Conservation (phyloP, 495 filamentous ascomycete species). For the Letharia columbiana region DNA sequence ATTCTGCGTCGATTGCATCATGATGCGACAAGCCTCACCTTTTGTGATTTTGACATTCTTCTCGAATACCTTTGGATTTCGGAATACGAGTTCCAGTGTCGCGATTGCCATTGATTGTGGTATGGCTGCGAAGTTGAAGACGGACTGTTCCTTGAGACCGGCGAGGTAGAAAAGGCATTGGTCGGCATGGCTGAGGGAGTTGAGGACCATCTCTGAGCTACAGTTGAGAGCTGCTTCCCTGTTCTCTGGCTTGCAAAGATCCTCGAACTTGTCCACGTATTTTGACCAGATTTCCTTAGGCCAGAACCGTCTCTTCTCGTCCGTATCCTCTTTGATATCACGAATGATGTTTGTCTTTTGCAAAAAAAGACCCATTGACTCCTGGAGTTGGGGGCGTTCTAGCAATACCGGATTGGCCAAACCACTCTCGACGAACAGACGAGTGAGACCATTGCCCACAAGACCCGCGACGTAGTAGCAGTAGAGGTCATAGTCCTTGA, state of each 20-base stretch:
- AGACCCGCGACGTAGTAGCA: constrained; percentile 97
- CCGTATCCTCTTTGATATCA: constrained; percentile 81
- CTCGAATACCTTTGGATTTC: constrained; percentile 80
- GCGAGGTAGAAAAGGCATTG: constrained; percentile 97
- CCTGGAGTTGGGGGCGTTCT: constrained; percentile 68
- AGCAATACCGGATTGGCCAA: constrained; percentile 81
- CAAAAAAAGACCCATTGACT: constrained; percentile 94
- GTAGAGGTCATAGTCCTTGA: constrained; percentile 87
- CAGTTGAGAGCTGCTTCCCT: constrained; percentile 74
- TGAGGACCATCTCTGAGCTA: constrained; percentile 89
- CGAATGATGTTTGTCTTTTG: constrained; percentile 99
- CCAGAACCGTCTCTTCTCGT: constrained; percentile 85
- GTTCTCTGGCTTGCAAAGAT: constrained; percentile 78
- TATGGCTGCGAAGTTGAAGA: constrained; percentile 99
- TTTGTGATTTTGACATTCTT: constrained; percentile 94
- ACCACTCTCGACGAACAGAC: constrained; percentile 78
- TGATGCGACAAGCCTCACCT: constrained; percentile 82
- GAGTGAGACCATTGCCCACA: constrained; percentile 87
- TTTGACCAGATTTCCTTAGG: constrained; percentile 94
- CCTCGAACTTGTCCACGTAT: constrained; percentile 79
- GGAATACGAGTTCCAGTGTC: constrained; percentile 81
- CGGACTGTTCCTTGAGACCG: constrained; percentile 88
- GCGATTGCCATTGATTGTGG: constrained; percentile 99
- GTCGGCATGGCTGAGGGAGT: constrained; percentile 76
- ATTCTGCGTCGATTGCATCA: constrained; percentile 89